phyloP scores from a whole-genome alignment of 148 eudicot species.

The Camellia lanceoleosa region DNA sequence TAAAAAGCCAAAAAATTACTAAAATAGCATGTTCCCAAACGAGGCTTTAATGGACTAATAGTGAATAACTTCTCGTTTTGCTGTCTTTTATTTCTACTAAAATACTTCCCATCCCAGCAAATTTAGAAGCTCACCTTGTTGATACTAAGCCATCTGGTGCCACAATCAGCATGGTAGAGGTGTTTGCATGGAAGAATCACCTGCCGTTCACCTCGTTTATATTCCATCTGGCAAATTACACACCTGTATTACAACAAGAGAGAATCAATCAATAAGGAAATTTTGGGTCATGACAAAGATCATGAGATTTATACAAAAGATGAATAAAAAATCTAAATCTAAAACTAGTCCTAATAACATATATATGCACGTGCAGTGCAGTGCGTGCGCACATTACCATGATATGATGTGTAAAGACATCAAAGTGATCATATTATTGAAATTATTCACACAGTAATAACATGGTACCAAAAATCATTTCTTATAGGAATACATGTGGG shows the following conservation, averaged over 20 bases:
- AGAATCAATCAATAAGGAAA: background rate
- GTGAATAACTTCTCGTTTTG: background rate
- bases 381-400: too few species aligned
- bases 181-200: slow-evolving; percentile 93
- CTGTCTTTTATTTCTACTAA: background rate
- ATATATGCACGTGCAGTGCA: background rate
- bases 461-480: too few species aligned
- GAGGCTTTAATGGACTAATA: background rate
- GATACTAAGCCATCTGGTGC: slow-evolving; percentile 86
- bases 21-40: too few species aligned
- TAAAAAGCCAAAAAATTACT: too few species aligned
- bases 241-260: slow-evolving; percentile 48
- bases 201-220: slow-evolving; percentile 66
- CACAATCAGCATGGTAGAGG: slow-evolving; percentile 74
- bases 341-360: background rate
- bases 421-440: too few species aligned
- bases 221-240: slow-evolving; percentile 98
- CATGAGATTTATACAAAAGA: background rate
- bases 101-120: background rate
- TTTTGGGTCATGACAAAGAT: background rate
- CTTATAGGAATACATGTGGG: too few species aligned
- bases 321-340: background rate
- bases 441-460: too few species aligned
- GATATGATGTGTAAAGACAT: too few species aligned
- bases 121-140: slow-evolving; percentile 57